Conservation (phyloP, 179 eudicot genomes). For the Dionaea muscipula region DNA sequence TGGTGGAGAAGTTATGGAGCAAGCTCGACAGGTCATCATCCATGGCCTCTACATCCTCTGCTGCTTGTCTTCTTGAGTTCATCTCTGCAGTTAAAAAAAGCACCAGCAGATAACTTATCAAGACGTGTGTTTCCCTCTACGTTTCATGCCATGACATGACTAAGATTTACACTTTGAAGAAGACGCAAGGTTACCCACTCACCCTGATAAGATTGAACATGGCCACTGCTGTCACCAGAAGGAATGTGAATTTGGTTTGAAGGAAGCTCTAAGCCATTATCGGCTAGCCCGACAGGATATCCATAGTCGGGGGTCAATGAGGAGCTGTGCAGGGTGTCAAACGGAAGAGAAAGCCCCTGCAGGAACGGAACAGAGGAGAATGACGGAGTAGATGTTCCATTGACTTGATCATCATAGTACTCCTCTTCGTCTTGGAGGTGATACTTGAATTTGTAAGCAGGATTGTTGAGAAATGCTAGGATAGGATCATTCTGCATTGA, state of each 20-base stretch:
- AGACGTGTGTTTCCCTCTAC: too few species aligned
- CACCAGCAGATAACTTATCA: not conserved
- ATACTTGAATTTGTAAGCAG: constrained; percentile 15
- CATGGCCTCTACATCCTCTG: not conserved
- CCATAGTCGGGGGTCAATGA: too few species aligned
- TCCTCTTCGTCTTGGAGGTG: constrained; percentile 3
- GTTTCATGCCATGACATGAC: too few species aligned
- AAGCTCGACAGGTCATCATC: constrained; percentile 9
- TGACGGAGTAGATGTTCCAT: not conserved
- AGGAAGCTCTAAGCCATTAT: constrained; percentile 23
- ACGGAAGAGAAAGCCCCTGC: not conserved
- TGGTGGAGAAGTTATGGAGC: constrained; percentile 3
- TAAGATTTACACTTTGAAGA: too few species aligned
- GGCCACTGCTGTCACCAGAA: not conserved
- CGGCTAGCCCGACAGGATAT: too few species aligned
- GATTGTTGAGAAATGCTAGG: constrained; percentile 14
- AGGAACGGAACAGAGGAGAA: not conserved
- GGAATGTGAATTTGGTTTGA: constrained; percentile 22
- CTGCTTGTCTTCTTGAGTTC: not conserved
- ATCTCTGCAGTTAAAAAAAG: not conserved
- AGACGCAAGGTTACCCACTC: not conserved
- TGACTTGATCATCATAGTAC: constrained; percentile 1
- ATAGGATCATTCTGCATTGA: not conserved
- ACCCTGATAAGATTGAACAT: not conserved
- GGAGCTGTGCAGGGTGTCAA: not conserved